phyloP scores from a whole-genome alignment of 2,329 filamentous ascomycete species.

The Rhexocercosporidium sp. region DNA sequence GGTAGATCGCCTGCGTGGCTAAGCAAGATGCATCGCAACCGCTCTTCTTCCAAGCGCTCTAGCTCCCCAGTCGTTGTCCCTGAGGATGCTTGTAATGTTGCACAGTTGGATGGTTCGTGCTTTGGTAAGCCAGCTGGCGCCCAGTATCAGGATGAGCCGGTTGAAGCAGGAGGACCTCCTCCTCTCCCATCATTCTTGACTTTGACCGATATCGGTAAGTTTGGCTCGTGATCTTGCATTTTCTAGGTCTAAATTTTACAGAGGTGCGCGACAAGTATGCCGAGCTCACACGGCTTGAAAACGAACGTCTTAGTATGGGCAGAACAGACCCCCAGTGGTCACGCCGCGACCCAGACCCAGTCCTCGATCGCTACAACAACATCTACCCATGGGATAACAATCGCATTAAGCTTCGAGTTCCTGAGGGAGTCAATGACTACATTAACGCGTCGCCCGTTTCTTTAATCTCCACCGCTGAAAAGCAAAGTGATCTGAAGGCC shows the following conservation, averaged over 20 bases:
- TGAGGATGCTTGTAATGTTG: constrained; percentile 14
- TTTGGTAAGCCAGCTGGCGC: constrained; percentile 22
- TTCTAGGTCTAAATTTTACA: constrained; percentile 21
- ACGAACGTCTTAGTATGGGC: constrained; percentile 40
- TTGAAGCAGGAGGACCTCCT: constrained; percentile 17
- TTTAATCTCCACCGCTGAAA: constrained; percentile 45
- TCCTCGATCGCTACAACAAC: constrained; percentile 85
- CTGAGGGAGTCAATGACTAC: constrained; percentile 74
- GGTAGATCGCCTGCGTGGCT: constrained; percentile 39
- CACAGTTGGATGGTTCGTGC: constrained; percentile 28
- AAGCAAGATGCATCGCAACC: constrained; percentile 38
- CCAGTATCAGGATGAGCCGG: constrained; percentile 12
- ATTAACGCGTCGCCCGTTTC: constrained; percentile 77
- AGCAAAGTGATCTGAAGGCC: constrained; percentile 35
- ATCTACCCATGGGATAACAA: constrained; percentile 91
- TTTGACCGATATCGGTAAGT: constrained; percentile 54
- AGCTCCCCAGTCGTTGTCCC: constrained; percentile 29
- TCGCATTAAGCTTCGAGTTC: constrained; percentile 79
- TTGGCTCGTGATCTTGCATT: constrained; percentile 8
- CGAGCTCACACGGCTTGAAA: constrained; percentile 65
- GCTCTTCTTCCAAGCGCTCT: constrained; percentile 36
- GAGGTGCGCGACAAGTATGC: constrained; percentile 65
- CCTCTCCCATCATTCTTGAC: constrained; percentile 58
- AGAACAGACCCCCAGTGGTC: constrained; percentile 54
- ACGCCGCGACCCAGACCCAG: constrained; percentile 60